Conservation (phyloP, 805 yeast genomes). For the Yamadazyma akitaensis region DNA sequence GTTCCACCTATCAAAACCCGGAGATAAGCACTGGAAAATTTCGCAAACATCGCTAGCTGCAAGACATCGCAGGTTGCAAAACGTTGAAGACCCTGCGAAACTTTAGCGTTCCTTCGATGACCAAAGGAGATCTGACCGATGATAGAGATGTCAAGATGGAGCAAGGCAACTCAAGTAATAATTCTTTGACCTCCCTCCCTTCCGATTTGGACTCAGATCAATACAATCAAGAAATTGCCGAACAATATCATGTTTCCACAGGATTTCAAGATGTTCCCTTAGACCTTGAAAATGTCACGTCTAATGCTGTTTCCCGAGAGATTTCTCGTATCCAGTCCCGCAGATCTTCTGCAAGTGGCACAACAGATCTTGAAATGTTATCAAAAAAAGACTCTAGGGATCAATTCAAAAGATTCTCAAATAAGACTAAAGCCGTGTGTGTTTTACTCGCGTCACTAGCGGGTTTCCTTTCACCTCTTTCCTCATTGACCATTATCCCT, state of each 20-base stretch:
- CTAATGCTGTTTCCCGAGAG: conserved; percentile 19
- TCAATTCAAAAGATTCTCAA: conserved; percentile 14
- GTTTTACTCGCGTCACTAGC: conserved; percentile 18
- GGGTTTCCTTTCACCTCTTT: conserved; percentile 45
- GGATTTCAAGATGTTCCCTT: conserved; percentile 16
- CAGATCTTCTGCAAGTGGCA: conserved; percentile 8
- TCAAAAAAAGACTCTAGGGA: neutral
- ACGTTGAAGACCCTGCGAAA: neutral
- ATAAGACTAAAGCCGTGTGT: conserved; percentile 14
- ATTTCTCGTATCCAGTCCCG: conserved; percentile 20
- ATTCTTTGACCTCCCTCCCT: conserved; percentile 3
- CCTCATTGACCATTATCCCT: conserved; percentile 47
- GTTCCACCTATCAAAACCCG: neutral
- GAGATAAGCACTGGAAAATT: neutral
- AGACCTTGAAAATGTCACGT: conserved; percentile 18
- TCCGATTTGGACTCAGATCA: conserved; percentile 2
- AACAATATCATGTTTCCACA: neutral
- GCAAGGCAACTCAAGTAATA: neutral
- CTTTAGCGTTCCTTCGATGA: neutral
- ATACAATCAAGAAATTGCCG: neutral
- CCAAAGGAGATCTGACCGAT: neutral
- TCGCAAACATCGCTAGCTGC: too few species aligned
- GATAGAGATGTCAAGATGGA: neutral
- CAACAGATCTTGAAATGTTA: conserved; percentile 1
- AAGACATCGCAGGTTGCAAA: neutral